Conservation (phyloP, 129 eudicot genomes). For the Smallanthus sonchifolius region DNA sequence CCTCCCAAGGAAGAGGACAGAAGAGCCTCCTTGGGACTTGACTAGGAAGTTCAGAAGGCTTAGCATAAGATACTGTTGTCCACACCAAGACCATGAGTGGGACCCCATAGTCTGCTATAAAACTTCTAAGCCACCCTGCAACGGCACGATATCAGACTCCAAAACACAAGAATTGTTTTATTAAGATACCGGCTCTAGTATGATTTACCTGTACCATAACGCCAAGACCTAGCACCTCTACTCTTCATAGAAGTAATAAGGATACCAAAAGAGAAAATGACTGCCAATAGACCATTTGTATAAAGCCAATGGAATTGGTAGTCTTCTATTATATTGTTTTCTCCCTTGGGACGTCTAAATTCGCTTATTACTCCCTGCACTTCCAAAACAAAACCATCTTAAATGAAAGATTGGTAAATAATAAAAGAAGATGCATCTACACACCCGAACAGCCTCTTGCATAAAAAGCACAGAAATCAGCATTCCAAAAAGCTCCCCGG, state of each 20-base stretch:
- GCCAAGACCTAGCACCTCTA: constrained; percentile 80
- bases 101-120: constrained; percentile 89
- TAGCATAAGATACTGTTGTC: constrained; percentile 70
- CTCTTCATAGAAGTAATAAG: constrained; percentile 64
- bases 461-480: constrained; percentile 81
- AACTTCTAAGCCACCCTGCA: constrained; percentile 70
- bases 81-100: constrained; percentile 79
- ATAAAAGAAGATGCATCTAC: neutral
- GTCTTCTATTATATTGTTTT: constrained; percentile 28
- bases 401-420: neutral
- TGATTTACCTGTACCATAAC: constrained; percentile 61
- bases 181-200: neutral
- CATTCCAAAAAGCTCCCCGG: constrained; percentile 97
- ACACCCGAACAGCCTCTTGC: constrained; percentile 85
- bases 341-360: constrained; percentile 52
- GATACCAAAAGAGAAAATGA: constrained; percentile 67
- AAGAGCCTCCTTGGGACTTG: constrained; percentile 77
- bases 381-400: constrained; percentile 6
- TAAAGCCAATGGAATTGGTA: constrained; percentile 68
- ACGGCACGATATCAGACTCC: neutral
- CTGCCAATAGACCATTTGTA: constrained; percentile 62
- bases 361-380: constrained; percentile 76
- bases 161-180: neutral
- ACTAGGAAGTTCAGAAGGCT: constrained; percentile 57
- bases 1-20: constrained; percentile 87